Evolutionary conservation across 371 early-diverging fungal genomes (phyloP).

Genomic region (Synchytrium microbalum): DNA sequence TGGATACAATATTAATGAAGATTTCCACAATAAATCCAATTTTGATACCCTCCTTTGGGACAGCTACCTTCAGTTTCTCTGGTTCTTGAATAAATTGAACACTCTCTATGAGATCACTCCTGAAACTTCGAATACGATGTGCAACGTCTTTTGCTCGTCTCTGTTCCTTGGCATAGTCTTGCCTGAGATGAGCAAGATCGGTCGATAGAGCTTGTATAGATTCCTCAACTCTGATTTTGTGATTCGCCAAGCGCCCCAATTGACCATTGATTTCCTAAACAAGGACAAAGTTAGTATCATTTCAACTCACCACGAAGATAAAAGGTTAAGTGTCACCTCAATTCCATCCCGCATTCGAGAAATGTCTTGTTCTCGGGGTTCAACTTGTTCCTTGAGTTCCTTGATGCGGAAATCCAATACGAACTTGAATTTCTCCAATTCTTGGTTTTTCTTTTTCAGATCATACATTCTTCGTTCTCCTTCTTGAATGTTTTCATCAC

Average conservation of each 20-base stretch:
- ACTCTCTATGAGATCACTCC: constrained; percentile 33
- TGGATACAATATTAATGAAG: no score
- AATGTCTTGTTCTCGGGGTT: constrained; percentile 46
- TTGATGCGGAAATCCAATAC: constrained; percentile 48
- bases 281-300: neutral
- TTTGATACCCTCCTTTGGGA: neutral
- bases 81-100: constrained; percentile 41
- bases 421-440: constrained; percentile 53
- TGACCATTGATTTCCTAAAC: constrained; percentile 31
- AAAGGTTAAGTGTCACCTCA: constrained; percentile 12
- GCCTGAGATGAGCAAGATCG: constrained; percentile 22
- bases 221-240: constrained; percentile 22
- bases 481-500: constrained; percentile 49
- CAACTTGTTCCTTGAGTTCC: constrained; percentile 49
- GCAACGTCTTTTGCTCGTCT: constrained; percentile 21
- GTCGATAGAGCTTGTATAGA: constrained; percentile 23
- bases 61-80: constrained; percentile 21
- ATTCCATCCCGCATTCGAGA: constrained; percentile 40
- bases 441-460: constrained; percentile 50
- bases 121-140: constrained; percentile 27
- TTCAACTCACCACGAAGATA: neutral
- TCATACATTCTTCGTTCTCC: constrained; percentile 49
- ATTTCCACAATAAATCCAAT: no score
- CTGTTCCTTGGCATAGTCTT: constrained; percentile 25
- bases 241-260: constrained; percentile 29